Evolutionary conservation across 2,329 filamentous ascomycete species (phyloP).

Genomic region (Colletotrichum zoysiae): DNA sequence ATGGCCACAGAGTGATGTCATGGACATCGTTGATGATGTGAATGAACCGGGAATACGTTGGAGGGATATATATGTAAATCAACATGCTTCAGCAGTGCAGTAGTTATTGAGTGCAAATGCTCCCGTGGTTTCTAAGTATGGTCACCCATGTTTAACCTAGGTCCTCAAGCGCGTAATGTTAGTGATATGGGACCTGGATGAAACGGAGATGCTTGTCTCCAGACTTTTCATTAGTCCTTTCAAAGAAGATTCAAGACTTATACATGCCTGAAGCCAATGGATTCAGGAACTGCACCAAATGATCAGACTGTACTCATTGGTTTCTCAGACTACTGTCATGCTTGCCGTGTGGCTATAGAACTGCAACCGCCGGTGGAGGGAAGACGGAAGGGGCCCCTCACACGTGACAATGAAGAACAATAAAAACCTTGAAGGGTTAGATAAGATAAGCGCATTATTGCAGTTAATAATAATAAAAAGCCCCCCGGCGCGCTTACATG

Average conservation of each 20-base stretch:
- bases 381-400: neutral
- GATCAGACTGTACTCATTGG: neutral
- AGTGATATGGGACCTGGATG: neutral
- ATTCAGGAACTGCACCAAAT: neutral
- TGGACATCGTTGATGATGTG: conserved; percentile 35
- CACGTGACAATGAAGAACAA: conserved; percentile 29
- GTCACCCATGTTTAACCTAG: neutral
- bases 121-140: neutral
- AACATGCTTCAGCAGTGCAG: neutral
- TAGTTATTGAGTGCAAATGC: neutral
- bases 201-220: no score
- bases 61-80: neutral
- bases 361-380: neutral
- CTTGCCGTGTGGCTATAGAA: neutral
- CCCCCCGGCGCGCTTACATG: conserved; percentile 26
- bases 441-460: conserved; percentile 5
- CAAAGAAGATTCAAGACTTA: no score
- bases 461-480: neutral
- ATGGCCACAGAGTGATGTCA: conserved; percentile 24
- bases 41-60: neutral
- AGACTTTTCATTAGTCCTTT: neutral
- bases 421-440: neutral
- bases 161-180: neutral
- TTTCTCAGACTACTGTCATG: neutral
- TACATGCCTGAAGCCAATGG: no score